A percentile compares a stretch with the other conserved stretches of the same genome.
These are phyloP conservation scores for Nothophytophthora sp. DNA, from an alignment of 352 stramenopile species.

Conservation along the genomic window DNA sequence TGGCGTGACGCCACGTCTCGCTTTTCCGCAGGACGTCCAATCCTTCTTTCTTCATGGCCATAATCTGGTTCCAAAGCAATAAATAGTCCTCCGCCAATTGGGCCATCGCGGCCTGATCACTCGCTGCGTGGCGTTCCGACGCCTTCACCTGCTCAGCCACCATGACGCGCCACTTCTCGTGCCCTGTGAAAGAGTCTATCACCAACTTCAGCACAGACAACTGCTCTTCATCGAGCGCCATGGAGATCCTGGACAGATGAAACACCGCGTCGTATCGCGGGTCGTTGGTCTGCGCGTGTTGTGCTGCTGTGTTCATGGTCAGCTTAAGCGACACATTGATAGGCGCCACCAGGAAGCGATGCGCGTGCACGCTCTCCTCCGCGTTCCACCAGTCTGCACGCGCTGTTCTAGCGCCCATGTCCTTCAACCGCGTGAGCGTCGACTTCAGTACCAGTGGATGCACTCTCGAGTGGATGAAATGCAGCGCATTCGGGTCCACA, in stretches of 20 bases:
- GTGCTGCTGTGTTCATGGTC: constrained; percentile 85
- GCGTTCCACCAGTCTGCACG: constrained; percentile 78
- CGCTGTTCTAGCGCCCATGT: constrained; percentile 72
- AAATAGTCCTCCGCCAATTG: constrained; percentile 71
- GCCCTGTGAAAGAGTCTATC: constrained; percentile 63
- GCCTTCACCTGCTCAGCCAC: constrained; percentile 72
- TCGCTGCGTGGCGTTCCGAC: constrained; percentile 49
- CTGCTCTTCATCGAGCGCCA: constrained; percentile 84
- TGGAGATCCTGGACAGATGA: constrained; percentile 76
- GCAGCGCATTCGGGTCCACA: constrained; percentile 80
- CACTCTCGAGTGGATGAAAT: constrained; percentile 87
- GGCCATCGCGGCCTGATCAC: constrained; percentile 40
- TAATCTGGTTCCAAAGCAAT: constrained; percentile 63
- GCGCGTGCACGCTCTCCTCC: constrained; percentile 65
- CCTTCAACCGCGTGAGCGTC: constrained; percentile 74
- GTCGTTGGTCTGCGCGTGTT: constrained; percentile 71
- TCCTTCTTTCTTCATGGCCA: constrained; percentile 61
- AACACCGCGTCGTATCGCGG: constrained; percentile 79
- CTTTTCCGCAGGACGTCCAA: constrained; percentile 69
- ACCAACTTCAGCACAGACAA: constrained; percentile 77
- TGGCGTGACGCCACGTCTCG: constrained; percentile 51
- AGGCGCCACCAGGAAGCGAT: constrained; percentile 83
- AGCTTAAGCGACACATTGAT: constrained; percentile 86
- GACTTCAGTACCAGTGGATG: constrained; percentile 79
- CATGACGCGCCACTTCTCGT: constrained; percentile 77